These are phyloP conservation scores for Penicillium sp. DNA, from an alignment of 2,329 filamentous ascomycete species.

Conservation along the genomic window DNA sequence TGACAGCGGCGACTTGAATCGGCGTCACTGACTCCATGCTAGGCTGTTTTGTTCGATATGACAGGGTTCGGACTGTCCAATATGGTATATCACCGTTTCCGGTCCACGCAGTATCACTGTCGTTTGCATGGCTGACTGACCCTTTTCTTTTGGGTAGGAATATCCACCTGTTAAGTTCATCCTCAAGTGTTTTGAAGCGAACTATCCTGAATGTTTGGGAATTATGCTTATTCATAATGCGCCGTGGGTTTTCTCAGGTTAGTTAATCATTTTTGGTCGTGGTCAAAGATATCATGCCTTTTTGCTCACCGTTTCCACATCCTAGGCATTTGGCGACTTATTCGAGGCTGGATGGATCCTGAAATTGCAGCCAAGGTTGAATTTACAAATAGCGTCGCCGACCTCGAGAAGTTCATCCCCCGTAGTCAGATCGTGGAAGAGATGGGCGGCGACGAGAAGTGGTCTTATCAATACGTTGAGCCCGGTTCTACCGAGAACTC, in stretches of 20 bases:
- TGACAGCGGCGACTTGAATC: background rate
- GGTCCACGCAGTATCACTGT: background rate
- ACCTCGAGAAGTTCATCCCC: slow-evolving; percentile 72
- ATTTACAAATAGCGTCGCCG: slow-evolving; percentile 75
- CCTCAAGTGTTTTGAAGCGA: slow-evolving; percentile 96
- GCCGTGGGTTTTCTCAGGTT: slow-evolving; percentile 91
- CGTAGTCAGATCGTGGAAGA: slow-evolving; percentile 69
- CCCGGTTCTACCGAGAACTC: slow-evolving; percentile 72
- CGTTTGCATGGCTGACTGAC: background rate
- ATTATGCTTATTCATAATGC: slow-evolving; percentile 87
- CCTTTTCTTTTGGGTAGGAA: slow-evolving; percentile 53
- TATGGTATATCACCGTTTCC: slow-evolving; percentile 60
- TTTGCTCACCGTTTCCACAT: background rate
- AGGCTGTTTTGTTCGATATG: slow-evolving; percentile 95
- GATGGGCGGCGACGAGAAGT: slow-evolving; percentile 78
- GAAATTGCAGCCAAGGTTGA: slow-evolving; percentile 91
- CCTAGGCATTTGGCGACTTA: slow-evolving; percentile 84
- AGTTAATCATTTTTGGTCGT: slow-evolving; percentile 15
- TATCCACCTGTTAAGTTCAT: slow-evolving; percentile 96
- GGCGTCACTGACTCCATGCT: background rate
- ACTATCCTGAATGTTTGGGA: slow-evolving; percentile 89
- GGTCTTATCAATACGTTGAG: slow-evolving; percentile 76
- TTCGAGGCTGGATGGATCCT: slow-evolving; percentile 91
- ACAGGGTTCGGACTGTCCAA: slow-evolving; percentile 89
- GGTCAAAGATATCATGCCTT: too few relatives aligned